Conservation (phyloP, 1,284 basidiomycete species). For the Cutaneotrichosporon cavernicola region DNA sequence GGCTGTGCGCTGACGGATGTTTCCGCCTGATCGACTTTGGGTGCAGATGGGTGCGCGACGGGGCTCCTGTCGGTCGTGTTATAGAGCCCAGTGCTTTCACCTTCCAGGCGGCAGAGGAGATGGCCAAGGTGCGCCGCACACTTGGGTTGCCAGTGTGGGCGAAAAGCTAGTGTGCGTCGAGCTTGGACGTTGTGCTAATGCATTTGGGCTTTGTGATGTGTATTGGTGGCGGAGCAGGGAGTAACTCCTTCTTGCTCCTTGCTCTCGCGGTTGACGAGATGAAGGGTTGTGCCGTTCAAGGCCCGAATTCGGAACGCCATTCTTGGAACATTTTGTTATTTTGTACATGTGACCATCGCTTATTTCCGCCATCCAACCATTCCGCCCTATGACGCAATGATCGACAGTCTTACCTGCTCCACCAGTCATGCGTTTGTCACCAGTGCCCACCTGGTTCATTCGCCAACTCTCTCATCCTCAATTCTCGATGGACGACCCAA, state of each 20-base stretch:
- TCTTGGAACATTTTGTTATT: no score
- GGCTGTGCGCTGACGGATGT: not conserved
- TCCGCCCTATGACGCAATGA: not conserved
- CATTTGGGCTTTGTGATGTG: not conserved
- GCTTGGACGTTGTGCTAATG: not conserved
- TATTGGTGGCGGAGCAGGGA: not conserved
- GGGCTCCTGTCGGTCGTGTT: not conserved
- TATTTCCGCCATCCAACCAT: no score
- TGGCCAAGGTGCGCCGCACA: not conserved
- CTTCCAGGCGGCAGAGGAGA: not conserved
- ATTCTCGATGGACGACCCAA: constrained; percentile 1
- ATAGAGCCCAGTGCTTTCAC: not conserved
- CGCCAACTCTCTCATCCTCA: not conserved
- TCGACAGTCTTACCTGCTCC: not conserved
- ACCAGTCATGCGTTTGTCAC: not conserved
- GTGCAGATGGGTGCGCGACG: not conserved
- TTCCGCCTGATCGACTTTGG: constrained; percentile 12
- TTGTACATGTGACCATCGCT: no score
- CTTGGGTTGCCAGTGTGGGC: not conserved
- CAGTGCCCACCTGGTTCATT: not conserved
- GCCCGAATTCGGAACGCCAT: no score
- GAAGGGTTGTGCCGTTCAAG: no score
- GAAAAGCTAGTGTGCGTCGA: not conserved
- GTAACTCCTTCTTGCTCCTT: no score
- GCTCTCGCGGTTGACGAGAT: no score